Evolutionary conservation across 305 asterid genomes (phyloP).

Genomic region (Ajuga reptans): DNA sequence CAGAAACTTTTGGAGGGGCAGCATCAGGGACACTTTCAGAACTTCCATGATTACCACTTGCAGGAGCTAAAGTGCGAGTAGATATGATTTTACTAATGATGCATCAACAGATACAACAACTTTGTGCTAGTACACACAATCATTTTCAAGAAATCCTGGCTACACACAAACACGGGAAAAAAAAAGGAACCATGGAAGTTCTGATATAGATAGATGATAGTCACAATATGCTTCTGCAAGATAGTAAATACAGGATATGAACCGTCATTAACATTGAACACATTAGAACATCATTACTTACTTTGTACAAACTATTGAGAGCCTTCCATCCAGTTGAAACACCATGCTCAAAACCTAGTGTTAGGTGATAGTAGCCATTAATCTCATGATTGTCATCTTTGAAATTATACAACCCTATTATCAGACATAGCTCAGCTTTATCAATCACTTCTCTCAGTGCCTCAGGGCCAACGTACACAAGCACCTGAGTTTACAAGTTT

Average conservation of each 20-base stretch:
- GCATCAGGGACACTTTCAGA: neutral
- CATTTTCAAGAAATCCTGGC: neutral
- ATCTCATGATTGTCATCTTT: slow-evolving; percentile 60
- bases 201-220: neutral
- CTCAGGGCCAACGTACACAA: slow-evolving; percentile 72
- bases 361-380: slow-evolving; percentile 68
- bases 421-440: slow-evolving; percentile 81
- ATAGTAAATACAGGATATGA: neutral
- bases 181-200: neutral
- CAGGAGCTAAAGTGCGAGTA: neutral
- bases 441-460: slow-evolving; percentile 72
- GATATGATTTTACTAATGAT: neutral
- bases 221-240: neutral
- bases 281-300: slow-evolving; percentile 26
- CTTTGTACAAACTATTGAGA: slow-evolving; percentile 64
- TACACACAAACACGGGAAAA: neutral
- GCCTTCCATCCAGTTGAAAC: slow-evolving; percentile 93
- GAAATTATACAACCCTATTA: slow-evolving; percentile 75
- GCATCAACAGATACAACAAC: neutral
- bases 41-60: neutral
- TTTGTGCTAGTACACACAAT: neutral
- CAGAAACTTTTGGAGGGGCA: too few relatives aligned
- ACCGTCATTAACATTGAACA: neutral
- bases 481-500: slow-evolving; percentile 49
- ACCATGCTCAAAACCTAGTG: slow-evolving; percentile 75